Evolutionary conservation across 1,284 basidiomycete genomes (phyloP).

Genomic region (Malassezia yamatoensis): DNA sequence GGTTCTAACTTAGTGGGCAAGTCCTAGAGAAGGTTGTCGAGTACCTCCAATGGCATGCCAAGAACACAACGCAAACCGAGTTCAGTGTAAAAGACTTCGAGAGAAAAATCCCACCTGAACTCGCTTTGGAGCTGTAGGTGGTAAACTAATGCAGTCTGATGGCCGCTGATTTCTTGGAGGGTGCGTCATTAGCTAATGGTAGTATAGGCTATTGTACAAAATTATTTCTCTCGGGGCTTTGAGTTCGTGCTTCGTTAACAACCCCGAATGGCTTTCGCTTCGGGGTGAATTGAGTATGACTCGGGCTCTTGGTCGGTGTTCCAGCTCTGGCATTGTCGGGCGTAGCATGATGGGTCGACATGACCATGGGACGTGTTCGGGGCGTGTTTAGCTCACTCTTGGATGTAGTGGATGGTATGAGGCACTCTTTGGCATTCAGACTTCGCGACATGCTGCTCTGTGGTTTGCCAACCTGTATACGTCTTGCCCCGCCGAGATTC

Average conservation of each 20-base stretch:
- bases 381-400: background rate
- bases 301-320: background rate
- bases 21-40: constrained; percentile 72
- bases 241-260: constrained; percentile 28
- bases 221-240: constrained; percentile 30
- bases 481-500: constrained; percentile 4
- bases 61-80: constrained; percentile 58
- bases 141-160: constrained; percentile 24
- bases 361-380: background rate
- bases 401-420: background rate
- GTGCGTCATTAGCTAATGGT: constrained; percentile 12
- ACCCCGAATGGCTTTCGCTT: constrained; percentile 21
- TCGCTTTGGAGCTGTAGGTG: constrained; percentile 71
- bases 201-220: constrained; percentile 5
- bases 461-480: constrained; percentile 1
- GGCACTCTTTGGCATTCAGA: background rate
- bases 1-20: constrained; percentile 54
- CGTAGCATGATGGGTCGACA: no score
- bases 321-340: background rate
- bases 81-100: constrained; percentile 68
- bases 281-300: constrained; percentile 10
- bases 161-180: constrained; percentile 41
- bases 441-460: background rate
- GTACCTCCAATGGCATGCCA: constrained; percentile 66
- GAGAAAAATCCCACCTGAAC: constrained; percentile 66